These are phyloP conservation scores for Colletotrichum sp. DNA, from an alignment of 2,329 filamentous ascomycete genomes.

Conservation along the genomic window DNA sequence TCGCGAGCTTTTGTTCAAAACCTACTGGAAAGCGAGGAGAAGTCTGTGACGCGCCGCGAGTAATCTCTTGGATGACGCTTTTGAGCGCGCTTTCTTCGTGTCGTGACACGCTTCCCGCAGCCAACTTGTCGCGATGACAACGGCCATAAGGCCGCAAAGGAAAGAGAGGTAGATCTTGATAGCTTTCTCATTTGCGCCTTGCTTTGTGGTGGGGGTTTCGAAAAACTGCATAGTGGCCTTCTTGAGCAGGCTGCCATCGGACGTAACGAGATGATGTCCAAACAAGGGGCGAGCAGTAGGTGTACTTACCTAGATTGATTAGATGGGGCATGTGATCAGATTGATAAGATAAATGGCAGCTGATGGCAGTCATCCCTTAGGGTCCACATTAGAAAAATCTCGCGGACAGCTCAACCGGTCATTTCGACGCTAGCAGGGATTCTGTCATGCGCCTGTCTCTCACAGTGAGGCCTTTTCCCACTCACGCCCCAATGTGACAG, in stretches of 20 bases:
- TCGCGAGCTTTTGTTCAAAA: not conserved
- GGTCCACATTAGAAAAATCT: not conserved
- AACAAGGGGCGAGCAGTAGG: not conserved
- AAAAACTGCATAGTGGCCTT: not conserved
- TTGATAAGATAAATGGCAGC: conserved; percentile 6
- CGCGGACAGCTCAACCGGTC: not conserved
- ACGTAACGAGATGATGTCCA: not conserved
- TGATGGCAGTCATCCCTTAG: not conserved
- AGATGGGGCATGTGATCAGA: not conserved
- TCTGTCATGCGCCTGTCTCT: not conserved
- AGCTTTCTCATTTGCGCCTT: conserved; percentile 3
- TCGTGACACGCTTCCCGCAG: not conserved
- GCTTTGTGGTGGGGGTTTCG: not conserved
- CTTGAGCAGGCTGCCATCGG: not conserved
- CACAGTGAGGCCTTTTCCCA: not conserved
- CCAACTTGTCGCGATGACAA: not conserved
- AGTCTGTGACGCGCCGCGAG: too few relatives aligned
- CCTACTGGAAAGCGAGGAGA: not conserved
- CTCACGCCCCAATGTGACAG: not conserved
- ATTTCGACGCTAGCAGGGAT: not conserved
- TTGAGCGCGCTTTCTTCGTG: not conserved
- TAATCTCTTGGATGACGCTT: not conserved
- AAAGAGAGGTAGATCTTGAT: not conserved
- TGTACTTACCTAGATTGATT: not conserved
- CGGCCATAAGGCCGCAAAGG: not conserved